phyloP scores from a whole-genome alignment of 257 asterid species.

The Leonotis leonurus region DNA sequence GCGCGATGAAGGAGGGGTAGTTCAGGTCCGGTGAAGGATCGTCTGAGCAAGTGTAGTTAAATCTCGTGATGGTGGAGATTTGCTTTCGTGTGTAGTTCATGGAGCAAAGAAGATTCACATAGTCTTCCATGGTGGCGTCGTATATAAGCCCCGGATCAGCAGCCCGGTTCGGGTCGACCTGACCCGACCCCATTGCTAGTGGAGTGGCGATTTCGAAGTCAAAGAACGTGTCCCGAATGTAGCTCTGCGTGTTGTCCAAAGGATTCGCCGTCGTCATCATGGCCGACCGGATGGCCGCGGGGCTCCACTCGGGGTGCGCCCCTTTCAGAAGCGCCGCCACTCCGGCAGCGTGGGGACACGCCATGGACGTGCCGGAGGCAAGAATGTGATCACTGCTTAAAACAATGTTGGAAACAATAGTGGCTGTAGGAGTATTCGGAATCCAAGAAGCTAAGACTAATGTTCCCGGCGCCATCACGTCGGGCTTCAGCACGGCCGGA shows the following conservation, averaged over 20 bases:
- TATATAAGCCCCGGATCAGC: slow-evolving; percentile 50
- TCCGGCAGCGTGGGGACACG: slow-evolving; percentile 48
- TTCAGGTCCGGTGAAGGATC: slow-evolving; percentile 39
- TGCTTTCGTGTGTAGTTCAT: slow-evolving; percentile 36
- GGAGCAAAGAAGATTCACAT: slow-evolving; percentile 39
- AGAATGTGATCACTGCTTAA: slow-evolving; percentile 29
- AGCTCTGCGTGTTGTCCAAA: slow-evolving; percentile 26
- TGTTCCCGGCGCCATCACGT: slow-evolving; percentile 50
- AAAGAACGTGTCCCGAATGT: slow-evolving; percentile 29
- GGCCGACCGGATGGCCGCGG: slow-evolving; percentile 44
- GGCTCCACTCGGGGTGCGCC: slow-evolving; percentile 47
- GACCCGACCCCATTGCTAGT: slow-evolving; percentile 47
- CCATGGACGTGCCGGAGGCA: slow-evolving; percentile 50
- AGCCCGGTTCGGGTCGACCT: slow-evolving; percentile 42
- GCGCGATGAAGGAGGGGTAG: slow-evolving; percentile 41
- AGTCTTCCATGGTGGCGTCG: slow-evolving; percentile 37
- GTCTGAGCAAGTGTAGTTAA: slow-evolving; percentile 33
- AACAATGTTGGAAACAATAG: slow-evolving; percentile 15
- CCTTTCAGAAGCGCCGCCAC: slow-evolving; percentile 41
- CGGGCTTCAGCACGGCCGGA: slow-evolving; percentile 51
- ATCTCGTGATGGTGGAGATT: slow-evolving; percentile 25
- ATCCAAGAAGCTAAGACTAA: slow-evolving; percentile 33
- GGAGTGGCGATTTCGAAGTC: slow-evolving; percentile 31
- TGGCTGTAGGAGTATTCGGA: slow-evolving; percentile 14
- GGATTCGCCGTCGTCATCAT: slow-evolving; percentile 44